Evolutionary conservation across 1,284 basidiomycete genomes (phyloP).

Genomic region (Cryptococcus wingfieldii): DNA sequence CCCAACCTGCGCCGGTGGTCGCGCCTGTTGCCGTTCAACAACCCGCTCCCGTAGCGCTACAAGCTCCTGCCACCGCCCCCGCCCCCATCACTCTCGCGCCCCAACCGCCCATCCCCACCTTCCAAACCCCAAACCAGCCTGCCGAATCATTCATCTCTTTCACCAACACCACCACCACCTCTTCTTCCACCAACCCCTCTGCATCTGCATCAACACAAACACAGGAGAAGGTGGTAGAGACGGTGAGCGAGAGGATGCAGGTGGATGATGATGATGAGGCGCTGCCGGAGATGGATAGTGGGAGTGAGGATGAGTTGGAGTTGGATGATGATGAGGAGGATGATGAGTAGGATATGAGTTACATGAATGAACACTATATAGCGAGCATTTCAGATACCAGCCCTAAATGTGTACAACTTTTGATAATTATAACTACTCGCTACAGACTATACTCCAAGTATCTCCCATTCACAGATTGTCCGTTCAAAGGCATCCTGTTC

Average conservation of each 20-base stretch:
- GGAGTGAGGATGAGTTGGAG: constrained; percentile 42
- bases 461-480: no score
- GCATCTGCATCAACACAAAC: background rate
- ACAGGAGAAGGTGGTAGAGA: constrained; percentile 1
- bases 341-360: constrained; percentile 10
- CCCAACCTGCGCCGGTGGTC: background rate
- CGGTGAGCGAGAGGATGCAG: constrained; percentile 22
- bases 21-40: background rate
- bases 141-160: background rate
- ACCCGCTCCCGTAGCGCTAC: background rate
- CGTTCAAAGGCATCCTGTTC: no score
- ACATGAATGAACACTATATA: no score
- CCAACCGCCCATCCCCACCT: background rate
- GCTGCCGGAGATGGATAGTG: constrained; percentile 53
- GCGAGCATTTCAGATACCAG: no score
- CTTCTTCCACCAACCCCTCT: constrained; percentile 7
- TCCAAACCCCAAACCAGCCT: background rate
- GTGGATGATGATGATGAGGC: constrained; percentile 55
- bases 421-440: no score
- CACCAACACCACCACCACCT: constrained; percentile 7
- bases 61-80: background rate
- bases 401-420: no score
- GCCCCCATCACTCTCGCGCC: background rate
- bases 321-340: constrained; percentile 44
- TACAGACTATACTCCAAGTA: no score